Evolutionary conservation across 2,329 filamentous ascomycete species (phyloP).

Genomic region (Aspergillus ruber): DNA sequence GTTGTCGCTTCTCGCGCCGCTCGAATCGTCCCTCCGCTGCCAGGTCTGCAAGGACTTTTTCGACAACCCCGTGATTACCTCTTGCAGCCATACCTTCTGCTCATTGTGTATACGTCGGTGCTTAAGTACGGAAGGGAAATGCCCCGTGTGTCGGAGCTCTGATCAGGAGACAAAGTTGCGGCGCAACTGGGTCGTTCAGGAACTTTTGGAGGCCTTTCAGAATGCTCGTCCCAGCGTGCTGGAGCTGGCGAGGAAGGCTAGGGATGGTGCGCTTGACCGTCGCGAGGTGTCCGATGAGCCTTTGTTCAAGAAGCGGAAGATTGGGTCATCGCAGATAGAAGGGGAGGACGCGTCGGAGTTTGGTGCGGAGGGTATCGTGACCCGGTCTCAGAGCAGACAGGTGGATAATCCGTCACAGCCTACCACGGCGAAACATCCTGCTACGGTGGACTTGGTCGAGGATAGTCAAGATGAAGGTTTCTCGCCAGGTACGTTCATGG

Average conservation of each 20-base stretch:
- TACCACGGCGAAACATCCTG: conserved; percentile 14
- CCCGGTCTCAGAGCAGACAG: conserved; percentile 27
- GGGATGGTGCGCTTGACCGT: conserved; percentile 31
- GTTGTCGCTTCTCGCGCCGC: conserved; percentile 35
- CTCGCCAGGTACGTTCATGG: conserved; percentile 23
- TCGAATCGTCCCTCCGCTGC: conserved; percentile 84
- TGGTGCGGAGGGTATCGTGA: conserved; percentile 23
- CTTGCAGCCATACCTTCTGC: conserved; percentile 93
- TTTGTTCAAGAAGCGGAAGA: conserved; percentile 31
- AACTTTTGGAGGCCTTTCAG: conserved; percentile 73
- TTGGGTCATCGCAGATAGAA: conserved; percentile 26
- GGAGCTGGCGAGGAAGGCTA: conserved; percentile 53
- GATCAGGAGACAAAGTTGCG: conserved; percentile 82
- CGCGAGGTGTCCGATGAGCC: conserved; percentile 40
- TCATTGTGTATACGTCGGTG: conserved; percentile 88
- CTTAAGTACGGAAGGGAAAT: conserved; percentile 75
- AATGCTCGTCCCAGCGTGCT: conserved; percentile 58
- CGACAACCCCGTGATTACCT: conserved; percentile 87
- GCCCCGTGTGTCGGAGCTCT: conserved; percentile 69
- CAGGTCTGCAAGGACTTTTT: conserved; percentile 99
- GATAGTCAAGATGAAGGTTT: conserved; percentile 38
- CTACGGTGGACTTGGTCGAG: conserved; percentile 26
- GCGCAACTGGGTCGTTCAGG: conserved; percentile 77
- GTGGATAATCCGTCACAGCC: conserved; percentile 8
- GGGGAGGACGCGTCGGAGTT: conserved; percentile 32